Evolutionary conservation across 2,329 filamentous ascomycete species (phyloP), one percentile per base, ranked within the genome.

Genomic region (Claviceps sp.): DNA sequence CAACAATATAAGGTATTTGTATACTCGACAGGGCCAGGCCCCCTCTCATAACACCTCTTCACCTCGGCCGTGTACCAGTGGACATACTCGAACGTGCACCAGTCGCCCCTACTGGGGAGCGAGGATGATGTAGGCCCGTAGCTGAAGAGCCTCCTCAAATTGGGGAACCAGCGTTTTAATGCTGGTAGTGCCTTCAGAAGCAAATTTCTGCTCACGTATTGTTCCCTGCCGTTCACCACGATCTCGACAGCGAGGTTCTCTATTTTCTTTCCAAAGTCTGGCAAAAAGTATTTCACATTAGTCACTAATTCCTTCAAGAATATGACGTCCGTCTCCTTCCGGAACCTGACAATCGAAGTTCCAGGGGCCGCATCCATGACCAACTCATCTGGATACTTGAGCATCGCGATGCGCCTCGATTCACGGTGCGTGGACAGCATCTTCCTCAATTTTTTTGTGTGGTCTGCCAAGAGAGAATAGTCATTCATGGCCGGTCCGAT

Each of bases 351-450:
- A 22, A 22, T 22, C 22, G 22, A 22, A 22, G 3, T 4, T 22
- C 22, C 22, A 22, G 22, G 22, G 22, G 22, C 22, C 22, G 22
- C 22, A 22, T 22, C 4, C 22, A 22, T 22, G 22, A 22, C 22
- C 22, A 22, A 22, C 13, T 61, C 55, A 26, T 72, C 56, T 0
- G 69, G 69, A 10, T 64, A 65, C 3, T 52, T 56, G 7, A 56
- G 59, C 39, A 62, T 53, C 4, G 61, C 68, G 4, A 69, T 51
- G 14, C 52, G 56, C 26, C 69, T 68, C 17, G 66, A 67, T 54
- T 70, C 68, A 7, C 60, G 57, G 40, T 68, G 61, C 10, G 66
- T 61, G 1, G 67, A 62, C 37, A 69, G 56, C 14, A 71, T 55
- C 3, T 56, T 52, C 7, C 67, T 63, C 1, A 64, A 50, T 2